phyloP scores from a whole-genome alignment of 192 early-diverging fungal genomes.

The Mortierella hygrophila region DNA sequence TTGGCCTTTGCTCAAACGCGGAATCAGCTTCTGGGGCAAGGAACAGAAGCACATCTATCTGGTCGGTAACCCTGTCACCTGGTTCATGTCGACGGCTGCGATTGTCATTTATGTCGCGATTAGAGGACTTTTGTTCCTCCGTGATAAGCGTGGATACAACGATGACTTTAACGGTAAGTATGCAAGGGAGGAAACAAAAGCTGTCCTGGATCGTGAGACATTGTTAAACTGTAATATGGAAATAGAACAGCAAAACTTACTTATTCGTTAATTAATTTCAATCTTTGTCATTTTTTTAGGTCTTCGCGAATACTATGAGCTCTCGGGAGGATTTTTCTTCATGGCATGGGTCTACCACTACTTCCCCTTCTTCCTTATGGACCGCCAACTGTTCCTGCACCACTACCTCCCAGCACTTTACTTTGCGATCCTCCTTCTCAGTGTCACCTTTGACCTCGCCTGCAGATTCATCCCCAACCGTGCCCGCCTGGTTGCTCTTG shows the following conservation, averaged over 20 bases:
- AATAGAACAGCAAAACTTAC: not conserved
- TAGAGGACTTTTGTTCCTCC: slow-evolving; percentile 63
- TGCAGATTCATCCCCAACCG: slow-evolving; percentile 71
- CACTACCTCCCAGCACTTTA: slow-evolving; percentile 97
- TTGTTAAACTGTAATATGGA: not conserved
- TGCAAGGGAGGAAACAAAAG: not conserved
- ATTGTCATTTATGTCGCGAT: slow-evolving; percentile 73
- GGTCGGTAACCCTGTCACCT: slow-evolving; percentile 91
- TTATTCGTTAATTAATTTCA: slow-evolving; percentile 8
- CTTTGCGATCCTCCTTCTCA: slow-evolving; percentile 83
- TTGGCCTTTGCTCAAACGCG: slow-evolving; percentile 89
- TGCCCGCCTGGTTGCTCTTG: slow-evolving; percentile 62
- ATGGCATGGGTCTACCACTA: slow-evolving; percentile 89
- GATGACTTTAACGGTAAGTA: slow-evolving; percentile 53
- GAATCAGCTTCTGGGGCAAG: slow-evolving; percentile 90
- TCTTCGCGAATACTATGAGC: slow-evolving; percentile 64
- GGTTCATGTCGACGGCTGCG: slow-evolving; percentile 77
- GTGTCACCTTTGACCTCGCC: slow-evolving; percentile 79
- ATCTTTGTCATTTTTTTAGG: slow-evolving; percentile 56
- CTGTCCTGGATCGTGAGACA: not conserved
- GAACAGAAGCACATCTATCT: slow-evolving; percentile 84
- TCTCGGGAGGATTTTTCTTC: slow-evolving; percentile 75
- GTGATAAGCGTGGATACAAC: slow-evolving; percentile 68
- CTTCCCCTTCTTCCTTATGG: slow-evolving; percentile 91
- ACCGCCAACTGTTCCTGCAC: slow-evolving; percentile 91